Evolutionary conservation across 2,329 filamentous ascomycete genomes (phyloP).

Genomic region (Aspergillus bombycis): DNA sequence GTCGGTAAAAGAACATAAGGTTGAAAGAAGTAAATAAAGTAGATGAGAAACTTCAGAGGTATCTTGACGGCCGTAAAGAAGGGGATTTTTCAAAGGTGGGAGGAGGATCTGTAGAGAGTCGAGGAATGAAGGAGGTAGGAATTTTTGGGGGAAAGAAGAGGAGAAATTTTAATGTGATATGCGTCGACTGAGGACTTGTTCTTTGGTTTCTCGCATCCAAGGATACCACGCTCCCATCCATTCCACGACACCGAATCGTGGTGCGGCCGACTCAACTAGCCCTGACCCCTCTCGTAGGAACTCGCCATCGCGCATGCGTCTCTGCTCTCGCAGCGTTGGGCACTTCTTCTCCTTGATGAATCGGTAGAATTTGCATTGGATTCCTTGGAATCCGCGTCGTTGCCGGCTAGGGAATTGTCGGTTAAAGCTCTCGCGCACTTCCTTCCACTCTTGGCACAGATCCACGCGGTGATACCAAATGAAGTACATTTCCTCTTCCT

Average conservation of each 20-base stretch:
- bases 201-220: constrained; percentile 45
- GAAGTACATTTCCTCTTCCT: constrained; percentile 52
- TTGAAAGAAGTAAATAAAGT: constrained; percentile 17
- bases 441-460: constrained; percentile 50
- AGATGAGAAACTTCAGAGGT: constrained; percentile 20
- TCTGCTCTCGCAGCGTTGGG: constrained; percentile 48
- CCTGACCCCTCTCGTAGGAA: constrained; percentile 38
- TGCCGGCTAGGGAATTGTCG: constrained; percentile 46
- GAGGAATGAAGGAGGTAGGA: constrained; percentile 3
- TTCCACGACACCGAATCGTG: constrained; percentile 45
- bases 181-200: constrained; percentile 25
- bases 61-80: constrained; percentile 21
- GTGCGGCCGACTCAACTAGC: constrained; percentile 30
- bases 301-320: constrained; percentile 43
- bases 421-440: constrained; percentile 49
- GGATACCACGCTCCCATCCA: constrained; percentile 46
- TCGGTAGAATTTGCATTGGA: constrained; percentile 56
- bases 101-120: constrained; percentile 2
- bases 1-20: constrained; percentile 1
- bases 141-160: constrained; percentile 6
- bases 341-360: constrained; percentile 50
- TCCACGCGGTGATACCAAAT: constrained; percentile 55
- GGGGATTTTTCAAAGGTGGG: background rate
- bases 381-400: constrained; percentile 47
- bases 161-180: constrained; percentile 7